Percentiles rank a stretch among this genome's conserved stretches.
Evolutionary conservation across 2,329 filamentous ascomycete genomes (phyloP).

Genomic region (Arthrobotrys entomopaga): DNA sequence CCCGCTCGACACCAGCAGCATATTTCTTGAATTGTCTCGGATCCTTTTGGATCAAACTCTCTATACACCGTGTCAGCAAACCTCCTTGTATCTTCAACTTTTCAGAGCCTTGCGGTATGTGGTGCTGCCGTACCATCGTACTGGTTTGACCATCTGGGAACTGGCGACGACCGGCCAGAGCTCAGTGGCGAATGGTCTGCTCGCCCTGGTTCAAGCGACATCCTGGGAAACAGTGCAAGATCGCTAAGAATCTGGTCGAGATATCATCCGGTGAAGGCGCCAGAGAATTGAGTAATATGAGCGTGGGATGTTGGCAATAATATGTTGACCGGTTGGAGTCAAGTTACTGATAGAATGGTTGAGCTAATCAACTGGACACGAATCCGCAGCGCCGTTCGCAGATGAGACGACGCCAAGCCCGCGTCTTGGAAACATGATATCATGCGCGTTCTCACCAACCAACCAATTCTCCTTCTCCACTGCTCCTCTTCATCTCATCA

Average conservation of each 20-base stretch:
- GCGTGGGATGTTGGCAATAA: slow-evolving; percentile 8
- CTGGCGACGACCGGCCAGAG: slow-evolving; percentile 53
- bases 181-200: slow-evolving; percentile 48
- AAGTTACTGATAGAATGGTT: not conserved
- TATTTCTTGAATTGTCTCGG: slow-evolving; percentile 81
- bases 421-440: slow-evolving; percentile 34
- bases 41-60: slow-evolving; percentile 67
- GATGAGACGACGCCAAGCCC: slow-evolving; percentile 49
- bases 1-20: slow-evolving; percentile 85
- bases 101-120: not conserved
- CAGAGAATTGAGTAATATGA: not conserved
- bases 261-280: not conserved
- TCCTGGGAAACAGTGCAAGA: slow-evolving; percentile 1
- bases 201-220: slow-evolving; percentile 51
- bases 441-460: slow-evolving; percentile 35
- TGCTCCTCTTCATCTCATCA: slow-evolving; percentile 18
- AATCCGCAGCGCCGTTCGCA: slow-evolving; percentile 33
- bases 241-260: not conserved
- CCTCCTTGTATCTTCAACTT: not conserved
- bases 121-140: slow-evolving; percentile 47
- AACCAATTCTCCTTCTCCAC: slow-evolving; percentile 18
- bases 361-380: slow-evolving; percentile 45
- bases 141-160: slow-evolving; percentile 50
- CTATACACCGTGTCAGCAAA: slow-evolving; percentile 22
- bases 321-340: slow-evolving; percentile 27